Conservation (phyloP, 371 early-diverging fungal genomes). For the Mucor irregularis region DNA sequence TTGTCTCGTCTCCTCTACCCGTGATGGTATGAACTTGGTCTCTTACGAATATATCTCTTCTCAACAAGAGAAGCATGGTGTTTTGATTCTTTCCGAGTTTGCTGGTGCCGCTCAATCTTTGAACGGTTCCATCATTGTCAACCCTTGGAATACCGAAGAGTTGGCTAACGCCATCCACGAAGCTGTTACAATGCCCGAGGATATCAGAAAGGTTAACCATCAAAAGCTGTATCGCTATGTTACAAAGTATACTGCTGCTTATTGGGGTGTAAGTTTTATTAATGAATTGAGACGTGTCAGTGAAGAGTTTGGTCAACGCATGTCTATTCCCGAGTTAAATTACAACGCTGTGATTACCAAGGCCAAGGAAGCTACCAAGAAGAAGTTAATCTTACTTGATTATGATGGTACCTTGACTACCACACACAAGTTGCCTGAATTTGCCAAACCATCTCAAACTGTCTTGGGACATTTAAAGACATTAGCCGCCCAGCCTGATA, state of each 20-base stretch:
- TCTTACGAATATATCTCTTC: conserved; percentile 98
- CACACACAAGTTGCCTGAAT: conserved; percentile 85
- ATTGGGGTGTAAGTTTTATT: conserved; percentile 97
- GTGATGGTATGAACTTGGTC: conserved; percentile 99
- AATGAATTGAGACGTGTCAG: conserved; percentile 77
- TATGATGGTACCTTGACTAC: conserved; percentile 95
- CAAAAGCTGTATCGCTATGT: conserved; percentile 93
- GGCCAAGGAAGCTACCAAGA: conserved; percentile 44
- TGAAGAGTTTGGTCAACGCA: conserved; percentile 69
- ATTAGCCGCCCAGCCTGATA: conserved; percentile 75
- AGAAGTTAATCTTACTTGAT: conserved; percentile 83
- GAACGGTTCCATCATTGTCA: conserved; percentile 95
- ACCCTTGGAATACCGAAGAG: conserved; percentile 99
- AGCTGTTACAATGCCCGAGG: conserved; percentile 92
- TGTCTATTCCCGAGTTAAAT: conserved; percentile 68
- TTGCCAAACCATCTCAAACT: conserved; percentile 78
- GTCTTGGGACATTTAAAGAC: conserved; percentile 68
- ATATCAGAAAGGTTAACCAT: conserved; percentile 81
- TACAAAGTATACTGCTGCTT: conserved; percentile 96
- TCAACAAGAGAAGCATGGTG: conserved; percentile 93
- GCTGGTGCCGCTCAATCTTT: conserved; percentile 99
- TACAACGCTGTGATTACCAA: conserved; percentile 40
- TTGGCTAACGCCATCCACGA: conserved; percentile 88
- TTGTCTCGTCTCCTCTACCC: conserved; percentile 95
- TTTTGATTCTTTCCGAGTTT: conserved; percentile 97